Percentiles rank a stretch among this genome's conserved stretches.
Conservation (phyloP, 768 basidiomycete genomes). For the Agaricus subrufescens region DNA sequence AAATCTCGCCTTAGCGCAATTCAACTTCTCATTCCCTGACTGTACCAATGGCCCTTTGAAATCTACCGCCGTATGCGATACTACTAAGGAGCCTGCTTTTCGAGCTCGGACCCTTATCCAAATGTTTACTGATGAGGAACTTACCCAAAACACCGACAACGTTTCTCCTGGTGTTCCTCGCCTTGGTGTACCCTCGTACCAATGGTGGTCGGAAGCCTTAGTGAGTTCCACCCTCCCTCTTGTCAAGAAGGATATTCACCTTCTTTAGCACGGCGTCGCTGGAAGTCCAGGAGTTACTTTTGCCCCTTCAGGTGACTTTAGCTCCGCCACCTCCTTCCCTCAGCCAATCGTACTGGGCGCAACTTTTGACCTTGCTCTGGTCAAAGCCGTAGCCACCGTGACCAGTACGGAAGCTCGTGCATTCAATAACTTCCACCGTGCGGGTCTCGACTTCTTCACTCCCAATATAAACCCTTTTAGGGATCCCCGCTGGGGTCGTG, state of each 20-base stretch:
- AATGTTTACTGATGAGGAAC: constrained; percentile 45
- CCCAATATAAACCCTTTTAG: constrained; percentile 57
- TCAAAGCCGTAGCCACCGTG: constrained; percentile 43
- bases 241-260: not conserved
- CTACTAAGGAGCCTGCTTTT: constrained; percentile 34
- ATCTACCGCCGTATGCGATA: constrained; percentile 43
- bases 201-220: constrained; percentile 60
- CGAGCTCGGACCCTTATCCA: constrained; percentile 47
- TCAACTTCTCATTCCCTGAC: constrained; percentile 40
- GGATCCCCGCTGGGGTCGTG: constrained; percentile 60
- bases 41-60: constrained; percentile 42
- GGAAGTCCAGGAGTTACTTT: constrained; percentile 48
- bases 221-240: constrained; percentile 24
- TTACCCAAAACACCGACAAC: constrained; percentile 48
- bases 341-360: constrained; percentile 51
- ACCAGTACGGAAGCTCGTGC: constrained; percentile 56
- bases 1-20: not conserved
- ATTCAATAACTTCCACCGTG: constrained; percentile 49
- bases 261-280: constrained; percentile 49
- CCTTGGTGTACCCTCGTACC: constrained; percentile 50
- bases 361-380: constrained; percentile 49
- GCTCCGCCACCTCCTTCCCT: constrained; percentile 56
- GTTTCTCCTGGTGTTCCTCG: constrained; percentile 46
- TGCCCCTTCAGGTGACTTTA: constrained; percentile 44
- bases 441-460: constrained; percentile 53